Base-by-base conservation (phyloP, 1,139 yeast genomes). In the Pichia inconspicua region DNA sequence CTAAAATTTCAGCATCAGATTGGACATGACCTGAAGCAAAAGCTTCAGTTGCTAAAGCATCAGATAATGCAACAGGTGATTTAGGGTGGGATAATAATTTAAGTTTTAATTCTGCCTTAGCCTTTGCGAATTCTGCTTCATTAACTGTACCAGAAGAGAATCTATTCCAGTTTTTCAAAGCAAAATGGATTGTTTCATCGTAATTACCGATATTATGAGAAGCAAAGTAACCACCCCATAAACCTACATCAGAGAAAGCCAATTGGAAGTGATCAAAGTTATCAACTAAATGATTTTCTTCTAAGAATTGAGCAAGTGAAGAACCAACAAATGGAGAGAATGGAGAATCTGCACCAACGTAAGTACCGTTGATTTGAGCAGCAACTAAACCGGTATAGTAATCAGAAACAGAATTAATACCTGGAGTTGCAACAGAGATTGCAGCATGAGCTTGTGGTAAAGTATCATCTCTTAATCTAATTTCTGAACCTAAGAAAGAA, bases 81-180 rank as follows among this genome's bases (percentile, higher is more conserved):
- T 68, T 59, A 62, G 75, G 71, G 25, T 57, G 43, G 52, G 67
- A 63, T 47, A 82, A 75, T 57, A 83, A 64, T 57, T 76, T 75
- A 61, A 82, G 72, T 71, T 84, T 84, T 65, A 79, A 75, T 61
- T 78, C 71, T 59, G 81, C 77, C 72, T 84, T 84, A 62, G 82
- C 95, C 71, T 88, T 78, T 57, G 81, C 80, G 59, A 85, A 80
- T 72, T 85, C 94, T 50, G 85, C 78, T 58, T 82, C 87, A 56
- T 88, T 75, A 62, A 85, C 72, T 27, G 90, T 81, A 47, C 63
- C 64, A 57, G 81, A 71, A 28, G 89, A 75, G 67, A 84, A 77
- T 75, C 92, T 80, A 75, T 84, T 84, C 94, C 94, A 85, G 74
- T 84, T 84, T 71, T 83, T 85, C 69, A 84, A 73, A 53, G 86